Evolutionary conservation across 106 monocot genomes (phyloP).

Genomic region (Agapanthus africanus): DNA sequence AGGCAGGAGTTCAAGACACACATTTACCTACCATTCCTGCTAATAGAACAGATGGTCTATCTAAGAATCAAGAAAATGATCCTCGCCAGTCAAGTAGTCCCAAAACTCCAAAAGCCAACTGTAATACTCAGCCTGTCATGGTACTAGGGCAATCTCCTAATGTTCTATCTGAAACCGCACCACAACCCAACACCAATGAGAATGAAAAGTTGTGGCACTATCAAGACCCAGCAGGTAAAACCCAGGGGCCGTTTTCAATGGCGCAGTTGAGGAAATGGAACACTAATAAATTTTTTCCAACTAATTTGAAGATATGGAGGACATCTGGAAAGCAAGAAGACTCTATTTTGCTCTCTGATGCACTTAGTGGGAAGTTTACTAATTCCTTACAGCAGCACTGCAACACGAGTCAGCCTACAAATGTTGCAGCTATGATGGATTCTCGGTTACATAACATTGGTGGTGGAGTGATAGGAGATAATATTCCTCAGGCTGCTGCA

Average conservation of each 20-base stretch:
- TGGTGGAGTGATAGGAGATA: not conserved
- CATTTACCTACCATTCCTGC: not conserved
- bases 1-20: constrained; percentile 1
- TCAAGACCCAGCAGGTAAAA: constrained; percentile 59
- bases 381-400: constrained; percentile 26
- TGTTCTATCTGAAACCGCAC: constrained; percentile 3
- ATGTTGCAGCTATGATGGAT: not conserved
- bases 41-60: constrained; percentile 16
- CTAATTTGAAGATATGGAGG: constrained; percentile 49
- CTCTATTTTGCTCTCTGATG: constrained; percentile 49
- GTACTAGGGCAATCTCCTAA: constrained; percentile 9
- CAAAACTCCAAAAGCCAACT: constrained; percentile 14
- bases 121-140: constrained; percentile 7
- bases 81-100: constrained; percentile 2
- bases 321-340: constrained; percentile 48
- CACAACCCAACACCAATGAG: constrained; percentile 17
- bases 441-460: not conserved
- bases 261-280: constrained; percentile 61
- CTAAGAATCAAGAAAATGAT: constrained; percentile 8
- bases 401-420: constrained; percentile 7
- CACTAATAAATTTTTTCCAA: constrained; percentile 47
- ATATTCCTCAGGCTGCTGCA: not conserved
- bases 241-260: constrained; percentile 67
- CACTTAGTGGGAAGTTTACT: constrained; percentile 47
- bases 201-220: constrained; percentile 69